Evolutionary conservation across 106 monocot species (phyloP), one percentile per base, ranked within the genome.

Genomic region (Chionographis japonica): DNA sequence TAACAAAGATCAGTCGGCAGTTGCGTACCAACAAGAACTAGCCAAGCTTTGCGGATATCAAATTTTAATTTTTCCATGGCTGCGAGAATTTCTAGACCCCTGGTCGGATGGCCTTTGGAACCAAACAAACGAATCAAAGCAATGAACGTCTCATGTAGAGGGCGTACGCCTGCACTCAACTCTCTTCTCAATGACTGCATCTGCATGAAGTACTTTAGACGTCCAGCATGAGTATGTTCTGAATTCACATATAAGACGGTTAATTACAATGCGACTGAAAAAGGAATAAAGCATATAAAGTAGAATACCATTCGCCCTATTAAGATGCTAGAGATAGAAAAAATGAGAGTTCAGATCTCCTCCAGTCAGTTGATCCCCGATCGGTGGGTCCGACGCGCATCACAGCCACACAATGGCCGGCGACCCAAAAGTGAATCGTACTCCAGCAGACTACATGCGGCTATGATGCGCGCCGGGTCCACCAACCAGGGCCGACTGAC

Each of bases 181-280:
- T 92, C 97, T 74, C 92, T 89, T 85, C 92, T 84, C 65, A 97
- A 37, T 72, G 97, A 84, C 20, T 89, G 92, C 92, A 92, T 97
- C 97, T 97, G 89, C 78, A 86, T 73, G 41, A 56, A 37, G 46
- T 10, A 46, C 9, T 46, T 46, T 6, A 52, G 58, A 14, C 67
- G 49, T 65, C 82, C 72, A 62, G 65, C 56, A 81, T 46, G 46
- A 46, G 46, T 27, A 27, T 27, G 27, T 27, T 27, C 27, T 27
- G 27, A 46, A 6, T 11, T 61, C 53, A 68, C 50, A 62, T 39
- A 37, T 41, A 50, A 60, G 38, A 17, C 49, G n/a, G 67, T 66
- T 58, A 57, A 46, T 13, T 49, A 55, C 55, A 63, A 5, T 27
- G 5, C 46, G 9, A 46, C 2, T 46, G 46, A 46, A 46, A 46